Evolutionary conservation across 139 green algal species (phyloP).

Genomic region (Raphidocelis subcapitata): DNA sequence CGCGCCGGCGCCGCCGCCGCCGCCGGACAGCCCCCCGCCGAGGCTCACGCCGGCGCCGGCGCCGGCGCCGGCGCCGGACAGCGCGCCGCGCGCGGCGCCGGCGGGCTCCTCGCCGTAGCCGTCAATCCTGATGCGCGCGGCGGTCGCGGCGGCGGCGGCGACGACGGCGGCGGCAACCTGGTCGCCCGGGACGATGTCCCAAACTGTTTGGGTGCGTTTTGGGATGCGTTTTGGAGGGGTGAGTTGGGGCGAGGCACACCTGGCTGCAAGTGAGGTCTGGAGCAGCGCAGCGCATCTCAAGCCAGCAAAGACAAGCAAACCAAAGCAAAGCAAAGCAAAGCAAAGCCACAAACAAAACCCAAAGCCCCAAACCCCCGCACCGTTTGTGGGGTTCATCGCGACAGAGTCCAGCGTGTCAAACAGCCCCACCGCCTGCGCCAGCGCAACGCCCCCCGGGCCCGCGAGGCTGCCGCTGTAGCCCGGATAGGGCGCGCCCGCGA

Average conservation of each 20-base stretch:
- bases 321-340: no score
- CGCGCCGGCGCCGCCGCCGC: no score
- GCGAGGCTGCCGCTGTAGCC: constrained; percentile 51
- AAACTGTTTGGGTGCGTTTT: background rate
- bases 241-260: no score
- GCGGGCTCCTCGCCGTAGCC: no score
- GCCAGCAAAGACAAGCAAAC: no score
- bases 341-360: no score
- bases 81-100: no score
- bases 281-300: no score
- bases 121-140: constrained; percentile 9
- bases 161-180: constrained; percentile 13
- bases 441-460: constrained; percentile 14
- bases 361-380: no score
- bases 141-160: constrained; percentile 17
- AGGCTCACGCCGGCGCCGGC: background rate
- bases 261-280: no score
- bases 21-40: no score
- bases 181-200: constrained; percentile 22
- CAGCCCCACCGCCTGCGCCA: constrained; percentile 19
- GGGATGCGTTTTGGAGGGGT: no score
- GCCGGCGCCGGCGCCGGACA: background rate
- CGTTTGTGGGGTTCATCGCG: constrained; percentile 24
- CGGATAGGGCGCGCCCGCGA: constrained; percentile 49
- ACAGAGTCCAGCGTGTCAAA: constrained; percentile 12